A percentile compares a stretch with the other conserved stretches of the same genome.
These are phyloP conservation scores for Apiotrichum sp. DNA, from an alignment of 1,284 basidiomycete species.

Conservation along the genomic window DNA sequence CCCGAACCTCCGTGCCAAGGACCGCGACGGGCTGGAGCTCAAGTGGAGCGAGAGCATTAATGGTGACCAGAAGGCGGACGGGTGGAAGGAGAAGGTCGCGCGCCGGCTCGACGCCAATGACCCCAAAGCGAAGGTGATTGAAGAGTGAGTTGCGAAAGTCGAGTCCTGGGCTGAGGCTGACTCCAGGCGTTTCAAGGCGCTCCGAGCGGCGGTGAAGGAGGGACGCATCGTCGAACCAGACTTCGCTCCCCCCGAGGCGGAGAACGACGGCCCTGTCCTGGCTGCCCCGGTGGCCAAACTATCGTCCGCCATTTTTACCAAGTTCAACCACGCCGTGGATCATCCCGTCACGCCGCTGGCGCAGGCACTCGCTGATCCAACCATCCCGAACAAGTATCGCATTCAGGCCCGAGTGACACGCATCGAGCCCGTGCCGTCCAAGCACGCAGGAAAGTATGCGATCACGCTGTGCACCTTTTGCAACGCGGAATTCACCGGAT, in stretches of 20 bases:
- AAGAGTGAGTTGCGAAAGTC: constrained; percentile 20
- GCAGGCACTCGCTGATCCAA: constrained; percentile 19
- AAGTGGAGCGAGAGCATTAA: constrained; percentile 31
- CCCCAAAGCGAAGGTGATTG: constrained; percentile 21
- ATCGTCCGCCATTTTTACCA: constrained; percentile 2
- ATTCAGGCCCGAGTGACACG: constrained; percentile 24
- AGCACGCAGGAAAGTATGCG: constrained; percentile 4
- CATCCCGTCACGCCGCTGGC: constrained; percentile 23
- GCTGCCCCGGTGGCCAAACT: background rate
- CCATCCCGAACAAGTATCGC: constrained; percentile 30
- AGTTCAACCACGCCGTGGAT: constrained; percentile 9
- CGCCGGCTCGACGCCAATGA: constrained; percentile 6
- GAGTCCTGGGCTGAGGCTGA: constrained; percentile 1
- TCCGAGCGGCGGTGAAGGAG: background rate
- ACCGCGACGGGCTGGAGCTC: constrained; percentile 24
- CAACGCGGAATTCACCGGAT: background rate
- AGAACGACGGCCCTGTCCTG: no score
- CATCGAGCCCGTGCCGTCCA: constrained; percentile 1
- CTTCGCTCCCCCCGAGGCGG: no score
- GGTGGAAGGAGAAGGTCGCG: constrained; percentile 17
- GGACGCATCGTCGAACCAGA: no score
- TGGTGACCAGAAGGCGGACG: constrained; percentile 15
- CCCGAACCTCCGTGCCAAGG: constrained; percentile 24
- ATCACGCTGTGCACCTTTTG: constrained; percentile 11
- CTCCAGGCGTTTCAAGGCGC: constrained; percentile 8